Conservation (phyloP, 345 rosid genomes). For the Rubroshorea leprosula region DNA sequence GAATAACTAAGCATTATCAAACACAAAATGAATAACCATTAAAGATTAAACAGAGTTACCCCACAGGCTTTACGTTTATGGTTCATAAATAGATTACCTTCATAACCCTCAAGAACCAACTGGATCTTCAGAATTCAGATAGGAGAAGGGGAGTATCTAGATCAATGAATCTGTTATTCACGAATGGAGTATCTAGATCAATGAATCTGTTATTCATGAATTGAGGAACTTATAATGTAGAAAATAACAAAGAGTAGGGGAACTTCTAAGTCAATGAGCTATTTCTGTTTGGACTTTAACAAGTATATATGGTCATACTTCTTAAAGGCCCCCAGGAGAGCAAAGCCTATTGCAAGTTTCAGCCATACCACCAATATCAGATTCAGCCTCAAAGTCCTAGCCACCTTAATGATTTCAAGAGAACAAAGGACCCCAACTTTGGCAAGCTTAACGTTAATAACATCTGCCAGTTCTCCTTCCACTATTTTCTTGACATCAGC, state of each 20-base stretch:
- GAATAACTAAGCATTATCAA: constrained; percentile 5
- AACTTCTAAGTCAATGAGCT: not conserved
- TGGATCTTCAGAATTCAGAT: constrained; percentile 84
- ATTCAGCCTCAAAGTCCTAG: constrained; percentile 55
- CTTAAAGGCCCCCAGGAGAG: constrained; percentile 86
- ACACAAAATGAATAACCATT: constrained; percentile 6
- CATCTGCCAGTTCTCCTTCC: constrained; percentile 54
- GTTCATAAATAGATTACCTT: constrained; percentile 43
- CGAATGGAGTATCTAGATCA: constrained; percentile 94
- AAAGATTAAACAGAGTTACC: too few relatives aligned
- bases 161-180: constrained; percentile 61
- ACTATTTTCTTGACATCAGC: constrained; percentile 67
- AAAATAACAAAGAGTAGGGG: not conserved
- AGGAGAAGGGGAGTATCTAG: constrained; percentile 88
- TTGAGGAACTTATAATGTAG: not conserved
- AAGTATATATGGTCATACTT: constrained; percentile 21
- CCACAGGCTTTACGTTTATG: not conserved
- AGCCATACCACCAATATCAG: constrained; percentile 93
- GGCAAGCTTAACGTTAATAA: constrained; percentile 80
- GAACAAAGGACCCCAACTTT: constrained; percentile 77
- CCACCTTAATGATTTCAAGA: constrained; percentile 66
- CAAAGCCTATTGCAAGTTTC: constrained; percentile 98
- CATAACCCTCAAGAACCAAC: constrained; percentile 78
- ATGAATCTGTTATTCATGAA: constrained; percentile 22
- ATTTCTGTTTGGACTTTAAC: not conserved